These are phyloP conservation scores for Dryadomyces sulphureus DNA, from an alignment of 2,329 filamentous ascomycete species.

Conservation along the genomic window DNA sequence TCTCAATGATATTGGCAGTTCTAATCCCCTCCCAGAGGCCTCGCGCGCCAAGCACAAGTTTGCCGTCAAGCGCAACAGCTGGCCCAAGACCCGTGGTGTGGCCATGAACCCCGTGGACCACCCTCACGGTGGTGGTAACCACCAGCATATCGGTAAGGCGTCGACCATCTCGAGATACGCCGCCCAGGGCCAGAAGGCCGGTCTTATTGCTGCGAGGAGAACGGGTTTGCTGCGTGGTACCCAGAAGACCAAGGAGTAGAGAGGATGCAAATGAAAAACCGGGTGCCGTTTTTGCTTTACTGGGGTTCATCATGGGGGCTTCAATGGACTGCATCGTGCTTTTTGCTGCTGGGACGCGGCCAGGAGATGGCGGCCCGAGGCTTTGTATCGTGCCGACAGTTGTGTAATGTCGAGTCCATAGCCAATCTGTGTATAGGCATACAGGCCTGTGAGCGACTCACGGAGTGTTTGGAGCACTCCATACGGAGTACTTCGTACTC, in stretches of 20 bases:
- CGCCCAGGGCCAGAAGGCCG: constrained; percentile 97
- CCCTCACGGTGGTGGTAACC: constrained; percentile 98
- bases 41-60: constrained; percentile 99
- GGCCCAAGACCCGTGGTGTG: constrained; percentile 99
- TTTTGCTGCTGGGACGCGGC: constrained; percentile 9
- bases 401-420: too few relatives aligned
- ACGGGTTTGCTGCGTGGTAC: constrained; percentile 99
- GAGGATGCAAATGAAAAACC: constrained; percentile 1
- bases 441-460: too few relatives aligned
- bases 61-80: constrained; percentile 99
- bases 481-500: too few relatives aligned
- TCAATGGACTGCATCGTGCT: constrained; percentile 47
- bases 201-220: constrained; percentile 99
- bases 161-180: constrained; percentile 99
- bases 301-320: constrained; percentile 30
- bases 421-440: too few relatives aligned
- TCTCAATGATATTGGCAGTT: neutral
- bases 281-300: constrained; percentile 4
- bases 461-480: too few relatives aligned
- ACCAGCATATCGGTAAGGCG: constrained; percentile 99
- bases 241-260: constrained; percentile 97
- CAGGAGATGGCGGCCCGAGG: neutral
- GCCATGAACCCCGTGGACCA: constrained; percentile 99
- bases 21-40: constrained; percentile 53
- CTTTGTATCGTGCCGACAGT: neutral